Evolutionary conservation across 2,329 filamentous ascomycete genomes (phyloP), one percentile per base, ranked within the genome.

Genomic region (Beauveria scarabaeidicola): DNA sequence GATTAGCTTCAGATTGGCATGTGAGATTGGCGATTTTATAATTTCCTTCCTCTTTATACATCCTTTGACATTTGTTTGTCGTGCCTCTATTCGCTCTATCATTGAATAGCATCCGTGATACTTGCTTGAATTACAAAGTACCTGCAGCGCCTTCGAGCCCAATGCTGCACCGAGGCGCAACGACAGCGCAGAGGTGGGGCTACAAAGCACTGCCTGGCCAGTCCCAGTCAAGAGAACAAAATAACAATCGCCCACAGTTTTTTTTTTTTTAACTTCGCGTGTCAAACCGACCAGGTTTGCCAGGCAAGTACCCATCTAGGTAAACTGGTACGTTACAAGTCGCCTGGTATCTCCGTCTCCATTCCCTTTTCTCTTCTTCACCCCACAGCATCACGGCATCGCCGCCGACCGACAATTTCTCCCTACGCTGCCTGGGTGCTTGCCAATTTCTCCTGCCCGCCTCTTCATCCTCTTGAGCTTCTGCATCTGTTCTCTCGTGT

Each of bases 371-470:
- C 64, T 61, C 63, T 66, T 61, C 63, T 64, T 62, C 64, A 64
- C 66, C 65, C 63, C 64, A 66, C 65, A 65, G 62, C 66, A 63
- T 64, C 63, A 67, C 65, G 65, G 66, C 65, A 67, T 64, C 65
- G 66, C 61, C 62, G 61, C 64, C 64, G 66, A 66, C 62, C 62
- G 58, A 55, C 58, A 60, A 60, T 57, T 60, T 57, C 23, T 56
- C 52, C 59, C 52, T 60, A 60, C 52, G 59, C 59, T 60, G 59
- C 59, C 52, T 52, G 59, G 59, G 59, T 60, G 59, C 59, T 64
- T 64, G 64, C 63, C 64, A 61, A 64, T 63, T 65, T 62, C 64
- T 60, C 61, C 61, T 53, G 59, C 52, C 46, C 52, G 41, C 60
- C 52, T 62, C 62, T 63, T 62, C 63, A 58, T 64, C 59, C 60